Evolutionary conservation across 345 rosid species (phyloP), one percentile per base, ranked within the genome.

Genomic region (Raphanus sativus): DNA sequence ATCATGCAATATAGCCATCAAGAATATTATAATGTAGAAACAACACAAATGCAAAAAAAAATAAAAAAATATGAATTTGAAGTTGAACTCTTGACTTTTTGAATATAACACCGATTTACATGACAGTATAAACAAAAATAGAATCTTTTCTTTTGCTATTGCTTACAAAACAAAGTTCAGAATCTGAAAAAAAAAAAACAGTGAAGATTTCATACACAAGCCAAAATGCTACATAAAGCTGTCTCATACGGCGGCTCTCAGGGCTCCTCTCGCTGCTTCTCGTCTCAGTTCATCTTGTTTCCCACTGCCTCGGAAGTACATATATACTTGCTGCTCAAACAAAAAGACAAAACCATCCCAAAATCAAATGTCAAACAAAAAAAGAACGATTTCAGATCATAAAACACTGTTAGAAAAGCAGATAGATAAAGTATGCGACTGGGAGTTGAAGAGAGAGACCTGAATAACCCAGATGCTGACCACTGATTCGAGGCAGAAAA

Each of bases 391-490:
- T 61, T 34, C 15, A 24, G 15, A 48, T 36, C 26, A 26, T 21
- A 7, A 38, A 71, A 30, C 36, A 24, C 60, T 2, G 59, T 17
- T 61, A 16, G 2, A 69, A 32, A 58, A 7, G 60, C 34, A 11
- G 33, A 26, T 48, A 25, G 25, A 15, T 36, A 55, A 17, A 17
- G 12, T 56, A 68, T 28, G 71, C 3, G 50, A 69, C 52, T 74
- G 42, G 9, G 67, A 64, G 63, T 56, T 67, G 32, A 63, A 66
- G 66, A 59, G 29, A 67, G 15, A 26, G 79, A 93, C 98, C 99
- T 89, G 99, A 72, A 95, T 73, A 73, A 95, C 98, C 94, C 96
- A 95, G 63, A 95, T 79, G 86, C 99, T 93, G 81, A 91, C 81
- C 62, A 93, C 38, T 6, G 97, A 75, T 79, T 91, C 98, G 8